These are phyloP conservation scores for Xerocomus potaroensis DNA, from an alignment of 768 basidiomycete species.

Conservation along the genomic window DNA sequence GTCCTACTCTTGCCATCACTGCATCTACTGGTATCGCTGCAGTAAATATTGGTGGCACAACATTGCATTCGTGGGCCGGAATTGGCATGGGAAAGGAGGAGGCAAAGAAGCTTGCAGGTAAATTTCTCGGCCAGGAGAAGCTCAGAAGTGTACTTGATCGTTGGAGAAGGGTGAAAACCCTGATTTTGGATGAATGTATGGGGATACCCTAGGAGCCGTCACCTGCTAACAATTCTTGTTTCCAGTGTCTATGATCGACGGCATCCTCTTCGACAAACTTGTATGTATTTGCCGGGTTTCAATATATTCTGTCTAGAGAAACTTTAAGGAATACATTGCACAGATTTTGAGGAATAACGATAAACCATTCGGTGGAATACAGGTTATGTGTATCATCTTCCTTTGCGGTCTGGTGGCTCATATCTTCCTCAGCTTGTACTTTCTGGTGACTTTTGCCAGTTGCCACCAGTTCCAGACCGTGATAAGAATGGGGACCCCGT, in stretches of 20 bases:
- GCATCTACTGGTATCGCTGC: constrained; percentile 80
- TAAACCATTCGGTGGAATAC: constrained; percentile 80
- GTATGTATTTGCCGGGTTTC: constrained; percentile 36
- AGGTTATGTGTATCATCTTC: constrained; percentile 41
- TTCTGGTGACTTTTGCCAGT: constrained; percentile 88
- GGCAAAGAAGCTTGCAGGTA: constrained; percentile 48
- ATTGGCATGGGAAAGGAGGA: constrained; percentile 67
- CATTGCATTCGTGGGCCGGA: constrained; percentile 81
- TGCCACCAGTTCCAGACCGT: constrained; percentile 71
- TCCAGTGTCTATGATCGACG: constrained; percentile 88
- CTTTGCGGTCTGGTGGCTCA: background rate
- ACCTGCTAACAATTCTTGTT: background rate
- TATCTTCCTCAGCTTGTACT: constrained; percentile 56
- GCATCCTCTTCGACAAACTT: constrained; percentile 74
- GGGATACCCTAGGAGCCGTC: constrained; percentile 1
- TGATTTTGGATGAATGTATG: constrained; percentile 86
- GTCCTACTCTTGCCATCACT: constrained; percentile 58
- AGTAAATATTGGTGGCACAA: constrained; percentile 77
- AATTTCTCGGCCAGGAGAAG: constrained; percentile 43
- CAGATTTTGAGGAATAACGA: constrained; percentile 47
- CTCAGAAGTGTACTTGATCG: constrained; percentile 42
- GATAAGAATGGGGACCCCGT: constrained; percentile 46
- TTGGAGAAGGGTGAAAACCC: constrained; percentile 58
- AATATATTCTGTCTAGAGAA: constrained; percentile 31
- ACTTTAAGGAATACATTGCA: constrained; percentile 56